Evolutionary conservation across 2,329 filamentous ascomycete species (phyloP).

Genomic region (Colletotrichum horii): DNA sequence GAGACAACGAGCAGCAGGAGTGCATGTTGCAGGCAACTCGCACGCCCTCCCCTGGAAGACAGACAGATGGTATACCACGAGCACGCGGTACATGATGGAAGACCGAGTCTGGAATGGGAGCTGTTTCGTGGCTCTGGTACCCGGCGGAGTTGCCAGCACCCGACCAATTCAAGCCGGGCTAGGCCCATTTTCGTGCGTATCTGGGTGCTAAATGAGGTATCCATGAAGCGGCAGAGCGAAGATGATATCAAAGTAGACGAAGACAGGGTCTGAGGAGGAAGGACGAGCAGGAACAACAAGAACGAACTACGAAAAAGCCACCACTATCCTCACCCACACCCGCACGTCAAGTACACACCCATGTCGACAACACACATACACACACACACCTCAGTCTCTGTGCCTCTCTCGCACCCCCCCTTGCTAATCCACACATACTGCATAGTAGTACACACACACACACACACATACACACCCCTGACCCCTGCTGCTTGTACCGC

Average conservation of each 20-base stretch:
- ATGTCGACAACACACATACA: background rate
- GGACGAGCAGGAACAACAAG: background rate
- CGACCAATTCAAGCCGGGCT: background rate
- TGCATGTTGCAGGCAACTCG: background rate
- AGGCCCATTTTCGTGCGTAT: constrained; percentile 8
- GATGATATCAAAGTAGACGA: background rate
- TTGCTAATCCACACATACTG: background rate
- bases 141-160: background rate
- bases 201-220: constrained; percentile 8
- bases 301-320: background rate
- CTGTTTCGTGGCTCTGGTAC: constrained; percentile 15
- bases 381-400: background rate
- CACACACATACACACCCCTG: background rate
- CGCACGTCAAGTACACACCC: background rate
- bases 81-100: background rate
- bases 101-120: constrained; percentile 9
- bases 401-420: background rate
- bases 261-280: background rate
- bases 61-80: background rate
- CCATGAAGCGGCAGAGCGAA: background rate
- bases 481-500: constrained; percentile 15
- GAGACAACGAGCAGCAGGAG: background rate
- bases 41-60: background rate
- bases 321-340: background rate
- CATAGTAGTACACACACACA: too few relatives aligned